These are phyloP conservation scores for Arthrobotrys sinensis DNA, from an alignment of 2,329 filamentous ascomycete species.

Conservation along the genomic window DNA sequence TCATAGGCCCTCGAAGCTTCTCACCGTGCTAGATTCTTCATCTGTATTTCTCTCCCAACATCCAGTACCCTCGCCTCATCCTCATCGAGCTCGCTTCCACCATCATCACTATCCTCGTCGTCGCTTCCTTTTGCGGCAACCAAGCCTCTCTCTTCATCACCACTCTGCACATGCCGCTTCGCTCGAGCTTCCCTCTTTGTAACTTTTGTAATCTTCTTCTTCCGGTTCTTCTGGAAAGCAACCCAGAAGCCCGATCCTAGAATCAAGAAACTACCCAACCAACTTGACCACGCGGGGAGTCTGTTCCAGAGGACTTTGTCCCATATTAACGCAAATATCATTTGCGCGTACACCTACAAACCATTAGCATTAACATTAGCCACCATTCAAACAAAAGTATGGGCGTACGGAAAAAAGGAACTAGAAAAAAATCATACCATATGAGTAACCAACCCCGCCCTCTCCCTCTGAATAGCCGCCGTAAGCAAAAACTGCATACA, in stretches of 20 bases:
- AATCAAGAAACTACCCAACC: constrained; percentile 76
- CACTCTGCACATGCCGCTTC: constrained; percentile 39
- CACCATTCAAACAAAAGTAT: constrained; percentile 72
- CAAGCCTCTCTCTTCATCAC: constrained; percentile 53
- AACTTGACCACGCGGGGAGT: constrained; percentile 73
- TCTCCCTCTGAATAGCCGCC: constrained; percentile 80
- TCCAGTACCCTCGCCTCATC: constrained; percentile 51
- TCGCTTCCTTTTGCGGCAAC: constrained; percentile 38
- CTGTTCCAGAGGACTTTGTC: constrained; percentile 77
- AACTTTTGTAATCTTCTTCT: constrained; percentile 41
- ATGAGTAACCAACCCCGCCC: constrained; percentile 73
- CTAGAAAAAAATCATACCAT: constrained; percentile 67
- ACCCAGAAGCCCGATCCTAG: constrained; percentile 78
- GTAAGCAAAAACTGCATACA: constrained; percentile 89
- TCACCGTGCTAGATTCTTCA: constrained; percentile 52
- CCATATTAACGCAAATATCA: constrained; percentile 78
- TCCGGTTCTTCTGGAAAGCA: constrained; percentile 69
- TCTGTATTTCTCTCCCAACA: constrained; percentile 51
- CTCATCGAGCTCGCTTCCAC: constrained; percentile 47
- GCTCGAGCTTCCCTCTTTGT: constrained; percentile 46
- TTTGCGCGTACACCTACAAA: constrained; percentile 79
- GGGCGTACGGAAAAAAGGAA: constrained; percentile 76
- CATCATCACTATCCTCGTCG: constrained; percentile 50
- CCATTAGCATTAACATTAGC: constrained; percentile 68
- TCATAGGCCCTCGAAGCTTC: background rate